These are phyloP conservation scores for Exobasidium rhododendri DNA, from an alignment of 1,284 basidiomycete genomes.

Conservation along the genomic window DNA sequence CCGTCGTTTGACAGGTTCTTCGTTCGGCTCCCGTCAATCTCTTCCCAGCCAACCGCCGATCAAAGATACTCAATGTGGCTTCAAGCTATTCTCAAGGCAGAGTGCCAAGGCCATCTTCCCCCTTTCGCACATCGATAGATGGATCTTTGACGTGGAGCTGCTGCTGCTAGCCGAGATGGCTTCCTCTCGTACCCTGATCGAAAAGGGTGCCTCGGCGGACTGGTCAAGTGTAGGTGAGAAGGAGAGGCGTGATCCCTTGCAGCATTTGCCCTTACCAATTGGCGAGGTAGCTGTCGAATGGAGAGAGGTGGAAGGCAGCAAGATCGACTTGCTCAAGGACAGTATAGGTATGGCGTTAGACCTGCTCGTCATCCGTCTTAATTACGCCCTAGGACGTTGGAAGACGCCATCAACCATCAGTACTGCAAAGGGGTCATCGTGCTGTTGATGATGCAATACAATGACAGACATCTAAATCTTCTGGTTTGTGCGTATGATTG, in stretches of 20 bases:
- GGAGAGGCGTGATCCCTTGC: constrained; percentile 42
- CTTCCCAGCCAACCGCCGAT: constrained; percentile 68
- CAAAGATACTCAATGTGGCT: constrained; percentile 91
- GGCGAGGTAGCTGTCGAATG: constrained; percentile 82
- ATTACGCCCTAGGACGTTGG: constrained; percentile 70
- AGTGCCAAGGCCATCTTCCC: constrained; percentile 79
- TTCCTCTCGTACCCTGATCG: constrained; percentile 12
- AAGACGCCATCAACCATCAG: constrained; percentile 28
- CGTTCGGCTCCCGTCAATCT: neutral
- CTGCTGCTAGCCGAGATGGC: constrained; percentile 68
- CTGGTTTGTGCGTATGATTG: neutral
- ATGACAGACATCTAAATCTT: too few relatives aligned
- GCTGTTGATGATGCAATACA: too few relatives aligned
- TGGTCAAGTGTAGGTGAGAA: neutral
- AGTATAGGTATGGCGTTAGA: constrained; percentile 84
- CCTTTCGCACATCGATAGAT: constrained; percentile 56
- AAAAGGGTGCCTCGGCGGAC: constrained; percentile 4
- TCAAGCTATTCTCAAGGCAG: constrained; percentile 75
- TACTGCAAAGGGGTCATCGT: neutral
- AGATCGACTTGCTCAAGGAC: constrained; percentile 78
- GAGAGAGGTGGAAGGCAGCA: constrained; percentile 87
- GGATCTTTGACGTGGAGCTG: constrained; percentile 94
- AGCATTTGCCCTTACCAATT: constrained; percentile 67
- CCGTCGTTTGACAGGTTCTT: neutral
- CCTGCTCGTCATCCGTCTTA: constrained; percentile 75